Conservation (phyloP, 2,329 filamentous ascomycete genomes). For the Xylaria sp. region DNA sequence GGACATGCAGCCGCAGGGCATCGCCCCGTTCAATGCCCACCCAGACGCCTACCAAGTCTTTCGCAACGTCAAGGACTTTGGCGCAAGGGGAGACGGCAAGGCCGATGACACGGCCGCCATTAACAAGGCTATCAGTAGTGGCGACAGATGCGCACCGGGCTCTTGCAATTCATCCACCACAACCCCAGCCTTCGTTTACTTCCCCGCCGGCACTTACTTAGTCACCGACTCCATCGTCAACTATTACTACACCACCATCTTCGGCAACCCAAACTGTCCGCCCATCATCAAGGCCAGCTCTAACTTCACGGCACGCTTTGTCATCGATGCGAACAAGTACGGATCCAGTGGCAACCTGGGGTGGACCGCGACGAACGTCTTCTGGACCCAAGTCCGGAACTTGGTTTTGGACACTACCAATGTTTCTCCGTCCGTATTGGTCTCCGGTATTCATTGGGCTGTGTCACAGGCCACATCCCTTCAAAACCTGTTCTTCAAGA, state of each 20-base stretch:
- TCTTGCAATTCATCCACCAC: conserved; percentile 32
- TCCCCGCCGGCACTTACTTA: conserved; percentile 63
- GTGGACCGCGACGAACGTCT: conserved; percentile 61
- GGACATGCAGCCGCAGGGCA: conserved; percentile 26
- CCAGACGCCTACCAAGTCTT: conserved; percentile 39
- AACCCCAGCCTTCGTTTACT: conserved; percentile 39
- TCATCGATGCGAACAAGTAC: conserved; percentile 54
- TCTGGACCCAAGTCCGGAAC: conserved; percentile 62
- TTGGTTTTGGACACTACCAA: conserved; percentile 58
- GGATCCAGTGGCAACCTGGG: conserved; percentile 42
- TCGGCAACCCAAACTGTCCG: conserved; percentile 45
- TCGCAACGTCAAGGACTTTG: conserved; percentile 43
- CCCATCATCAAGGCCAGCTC: conserved; percentile 57
- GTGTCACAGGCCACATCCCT: conserved; percentile 65
- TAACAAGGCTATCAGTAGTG: conserved; percentile 39
- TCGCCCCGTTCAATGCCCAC: conserved; percentile 39
- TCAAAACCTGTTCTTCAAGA: conserved; percentile 59
- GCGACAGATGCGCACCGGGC: conserved; percentile 32
- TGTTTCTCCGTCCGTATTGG: conserved; percentile 47
- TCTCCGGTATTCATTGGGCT: conserved; percentile 68
- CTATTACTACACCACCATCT: conserved; percentile 78
- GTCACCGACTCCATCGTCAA: conserved; percentile 72
- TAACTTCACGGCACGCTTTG: conserved; percentile 49
- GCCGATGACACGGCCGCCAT: conserved; percentile 43
- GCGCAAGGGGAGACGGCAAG: conserved; percentile 36